phyloP scores from a whole-genome alignment of 441 rosid species.

The Biscutella laevigata region DNA sequence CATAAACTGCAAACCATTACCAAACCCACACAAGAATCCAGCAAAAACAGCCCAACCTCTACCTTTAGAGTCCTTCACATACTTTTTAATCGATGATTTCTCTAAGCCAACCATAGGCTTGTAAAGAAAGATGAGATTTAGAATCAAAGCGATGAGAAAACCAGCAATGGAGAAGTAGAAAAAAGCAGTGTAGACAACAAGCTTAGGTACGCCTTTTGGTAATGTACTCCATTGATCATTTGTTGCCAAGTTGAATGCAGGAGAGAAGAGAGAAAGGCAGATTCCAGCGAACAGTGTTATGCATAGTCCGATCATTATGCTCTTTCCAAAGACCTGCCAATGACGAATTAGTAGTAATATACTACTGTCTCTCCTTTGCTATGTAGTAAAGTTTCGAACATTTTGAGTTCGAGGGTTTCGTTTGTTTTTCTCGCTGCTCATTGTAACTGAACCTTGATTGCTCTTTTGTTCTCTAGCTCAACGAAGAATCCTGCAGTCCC shows the following conservation, averaged over 20 bases:
- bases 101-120: conserved; percentile 46
- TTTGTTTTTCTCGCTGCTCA: conserved; percentile 17
- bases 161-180: conserved; percentile 77
- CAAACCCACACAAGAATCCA: conserved; percentile 71
- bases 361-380: conserved; percentile 6
- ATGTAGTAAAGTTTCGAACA: conserved; percentile 7
- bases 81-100: conserved; percentile 53
- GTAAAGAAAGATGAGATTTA: conserved; percentile 59
- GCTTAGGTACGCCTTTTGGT: conserved; percentile 59
- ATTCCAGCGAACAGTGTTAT: conserved; percentile 65
- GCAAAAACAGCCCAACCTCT: conserved; percentile 83
- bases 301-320: conserved; percentile 47
- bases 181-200: conserved; percentile 73
- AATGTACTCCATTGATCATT: conserved; percentile 74
- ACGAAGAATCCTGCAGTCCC: conserved; percentile 67
- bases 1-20: conserved; percentile 84
- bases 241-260: conserved; percentile 82
- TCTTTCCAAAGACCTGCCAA: conserved; percentile 71
- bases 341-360: not conserved
- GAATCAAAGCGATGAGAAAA: conserved; percentile 52
- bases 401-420: conserved; percentile 12
- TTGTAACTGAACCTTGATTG: conserved; percentile 55
- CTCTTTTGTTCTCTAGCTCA: conserved; percentile 68
- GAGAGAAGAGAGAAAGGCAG: conserved; percentile 86
- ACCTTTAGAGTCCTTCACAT: conserved; percentile 59